Conservation (phyloP, 1,284 basidiomycete species). For the Naganishia albida region DNA sequence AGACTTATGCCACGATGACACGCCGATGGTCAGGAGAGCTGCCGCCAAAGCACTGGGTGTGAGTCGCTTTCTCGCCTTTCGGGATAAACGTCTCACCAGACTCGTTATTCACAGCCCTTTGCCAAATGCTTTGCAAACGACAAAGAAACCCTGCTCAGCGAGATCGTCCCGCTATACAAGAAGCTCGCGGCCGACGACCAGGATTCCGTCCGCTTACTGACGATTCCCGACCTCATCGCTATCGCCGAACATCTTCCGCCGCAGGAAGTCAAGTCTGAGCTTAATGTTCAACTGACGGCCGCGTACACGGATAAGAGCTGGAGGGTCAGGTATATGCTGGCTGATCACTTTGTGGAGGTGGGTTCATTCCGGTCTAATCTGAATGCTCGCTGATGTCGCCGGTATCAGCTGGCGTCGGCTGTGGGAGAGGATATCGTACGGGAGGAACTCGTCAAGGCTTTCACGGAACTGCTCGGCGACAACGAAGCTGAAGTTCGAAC, state of each 20-base stretch:
- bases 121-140: slow-evolving; percentile 61
- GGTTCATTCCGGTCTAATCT: slow-evolving; percentile 35
- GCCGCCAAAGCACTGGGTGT: slow-evolving; percentile 95
- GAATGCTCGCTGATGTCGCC: neutral
- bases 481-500: slow-evolving; percentile 99
- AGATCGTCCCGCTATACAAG: slow-evolving; percentile 90
- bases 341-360: slow-evolving; percentile 94
- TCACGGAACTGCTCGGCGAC: slow-evolving; percentile 92
- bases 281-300: slow-evolving; percentile 78
- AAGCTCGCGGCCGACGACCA: slow-evolving; percentile 95
- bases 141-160: slow-evolving; percentile 67
- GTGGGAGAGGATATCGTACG: slow-evolving; percentile 88
- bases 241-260: slow-evolving; percentile 83
- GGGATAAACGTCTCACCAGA: slow-evolving; percentile 7
- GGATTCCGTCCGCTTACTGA: slow-evolving; percentile 94
- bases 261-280: slow-evolving; percentile 85
- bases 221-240: slow-evolving; percentile 93
- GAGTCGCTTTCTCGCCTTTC: slow-evolving; percentile 52
- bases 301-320: slow-evolving; percentile 95
- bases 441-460: slow-evolving; percentile 91
- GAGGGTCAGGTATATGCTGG: slow-evolving; percentile 99
- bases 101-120: slow-evolving; percentile 61
- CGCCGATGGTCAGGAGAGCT: slow-evolving; percentile 97
- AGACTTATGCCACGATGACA: slow-evolving; percentile 86
- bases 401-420: slow-evolving; percentile 82